Evolutionary conservation across 1,284 basidiomycete genomes (phyloP).

Genomic region (Austroboletus novae-zelandiae): DNA sequence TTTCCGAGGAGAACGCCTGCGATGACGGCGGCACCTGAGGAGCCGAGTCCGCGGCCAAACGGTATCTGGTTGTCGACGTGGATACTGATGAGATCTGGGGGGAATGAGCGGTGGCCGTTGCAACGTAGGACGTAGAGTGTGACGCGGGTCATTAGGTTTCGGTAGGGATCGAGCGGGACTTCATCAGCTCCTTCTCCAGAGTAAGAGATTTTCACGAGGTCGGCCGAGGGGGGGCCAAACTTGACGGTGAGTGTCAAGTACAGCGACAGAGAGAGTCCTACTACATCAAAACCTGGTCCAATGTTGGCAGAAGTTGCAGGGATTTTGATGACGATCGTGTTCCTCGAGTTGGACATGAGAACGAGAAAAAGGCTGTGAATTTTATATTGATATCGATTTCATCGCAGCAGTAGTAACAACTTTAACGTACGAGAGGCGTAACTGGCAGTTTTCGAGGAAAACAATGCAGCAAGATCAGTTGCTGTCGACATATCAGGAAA

Average conservation of each 20-base stretch:
- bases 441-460: no score
- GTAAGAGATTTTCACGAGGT: conserved; percentile 72
- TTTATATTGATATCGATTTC: no score
- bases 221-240: conserved; percentile 33
- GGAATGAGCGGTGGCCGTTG: conserved; percentile 74
- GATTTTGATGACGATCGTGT: conserved; percentile 70
- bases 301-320: conserved; percentile 98
- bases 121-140: conserved; percentile 96
- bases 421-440: no score
- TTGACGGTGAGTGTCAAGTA: conserved; percentile 79
- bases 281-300: conserved; percentile 98
- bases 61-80: conserved; percentile 92
- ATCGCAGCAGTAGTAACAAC: no score
- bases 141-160: conserved; percentile 97
- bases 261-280: conserved; percentile 93
- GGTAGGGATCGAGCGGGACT: conserved; percentile 93
- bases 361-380: neutral
- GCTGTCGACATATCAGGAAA: neutral
- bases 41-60: conserved; percentile 95
- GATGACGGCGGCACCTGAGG: conserved; percentile 96
- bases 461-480: no score
- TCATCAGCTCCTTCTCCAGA: conserved; percentile 87
- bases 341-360: conserved; percentile 20
- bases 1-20: conserved; percentile 92
- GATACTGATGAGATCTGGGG: conserved; percentile 64